Base-by-base conservation (phyloP, 192 early-diverging fungal genomes). In the Piromyces finnis region DNA sequence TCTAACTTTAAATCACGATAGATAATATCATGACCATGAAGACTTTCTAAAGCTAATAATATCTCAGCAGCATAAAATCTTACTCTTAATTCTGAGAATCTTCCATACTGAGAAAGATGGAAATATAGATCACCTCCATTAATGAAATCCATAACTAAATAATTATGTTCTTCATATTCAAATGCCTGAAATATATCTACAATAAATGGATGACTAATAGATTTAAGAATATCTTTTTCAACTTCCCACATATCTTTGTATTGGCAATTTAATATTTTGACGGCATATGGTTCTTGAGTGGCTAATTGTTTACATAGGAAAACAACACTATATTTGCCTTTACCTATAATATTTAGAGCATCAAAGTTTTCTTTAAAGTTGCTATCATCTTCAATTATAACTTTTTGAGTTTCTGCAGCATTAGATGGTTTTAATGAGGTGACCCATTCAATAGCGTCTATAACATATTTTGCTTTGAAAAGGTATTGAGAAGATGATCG, bases 1-100 rank as follows among this genome's bases (percentile, higher is more conserved):
- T 90, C 89, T 30, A 89, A 85, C 80, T 90, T 88, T 78, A 90
- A 80, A 82, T 90, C 89, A 4, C 87, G 87, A 79, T 90, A 89
- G 16, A 90, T 79, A 80, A 90, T 88, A 17, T 85, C 85, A 37
- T 86, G 85, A 17, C 79, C 81, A 78, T 90, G 89, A 77, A 90
- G 80, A 82, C 84, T 88, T 29, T 85, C 80, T 27, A 90, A 29
- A 1, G 81, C 88, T 28, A 88, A 80, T 12, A 84, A 30, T 28
- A 90, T 81, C 79, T 90, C 86, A 2, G 89, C 88, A 6, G 80
- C 83, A 81, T 88, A 90, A 30, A 90, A 87, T 36, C 82, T 22
- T 12, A 87, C 85, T 28, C 88, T 37, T n/a, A 84, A 83, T 78
- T 90, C 88, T 0, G 79, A 77, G 77, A 89, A 89, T 37, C 87